phyloP scores from a whole-genome alignment of 192 early-diverging fungal genomes.

The Linnemannia exigua region DNA sequence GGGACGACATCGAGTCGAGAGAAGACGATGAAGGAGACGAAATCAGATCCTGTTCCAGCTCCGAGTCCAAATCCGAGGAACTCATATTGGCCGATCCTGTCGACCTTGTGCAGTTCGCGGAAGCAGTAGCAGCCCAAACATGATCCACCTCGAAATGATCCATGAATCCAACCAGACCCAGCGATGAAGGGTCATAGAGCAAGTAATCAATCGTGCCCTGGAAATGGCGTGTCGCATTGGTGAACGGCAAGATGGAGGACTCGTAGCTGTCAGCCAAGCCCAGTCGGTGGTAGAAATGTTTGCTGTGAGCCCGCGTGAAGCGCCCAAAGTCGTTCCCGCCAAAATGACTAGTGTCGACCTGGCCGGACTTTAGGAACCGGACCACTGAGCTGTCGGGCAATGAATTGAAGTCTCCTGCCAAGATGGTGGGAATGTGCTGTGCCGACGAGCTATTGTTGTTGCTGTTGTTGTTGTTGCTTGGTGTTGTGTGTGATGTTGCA shows the following conservation, averaged over 20 bases:
- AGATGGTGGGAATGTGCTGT: slow-evolving; percentile 48
- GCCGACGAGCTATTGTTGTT: neutral
- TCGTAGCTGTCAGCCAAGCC: slow-evolving; percentile 48
- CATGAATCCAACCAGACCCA: slow-evolving; percentile 44
- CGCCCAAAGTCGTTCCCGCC: slow-evolving; percentile 52
- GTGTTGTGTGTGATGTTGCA: neutral
- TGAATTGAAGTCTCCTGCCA: slow-evolving; percentile 52
- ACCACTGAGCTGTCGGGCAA: slow-evolving; percentile 51
- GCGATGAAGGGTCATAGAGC: slow-evolving; percentile 34
- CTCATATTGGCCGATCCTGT: slow-evolving; percentile 1
- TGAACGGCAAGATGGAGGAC: slow-evolving; percentile 39
- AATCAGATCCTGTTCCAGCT: slow-evolving; percentile 23
- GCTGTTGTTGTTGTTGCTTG: neutral
- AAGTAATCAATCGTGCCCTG: slow-evolving; percentile 55
- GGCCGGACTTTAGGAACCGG: slow-evolving; percentile 36
- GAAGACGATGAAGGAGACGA: slow-evolving; percentile 16
- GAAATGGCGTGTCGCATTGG: slow-evolving; percentile 43
- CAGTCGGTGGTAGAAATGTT: slow-evolving; percentile 40
- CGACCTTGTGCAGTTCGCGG: neutral
- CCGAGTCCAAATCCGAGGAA: slow-evolving; percentile 34
- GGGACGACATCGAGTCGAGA: neutral
- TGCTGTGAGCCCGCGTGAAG: slow-evolving; percentile 43
- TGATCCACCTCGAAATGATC: slow-evolving; percentile 40
- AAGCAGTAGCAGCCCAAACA: neutral
- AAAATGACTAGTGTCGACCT: slow-evolving; percentile 45